phyloP scores from a whole-genome alignment of 75 land plant genomes.

The Sequoiadendron giganteum region DNA sequence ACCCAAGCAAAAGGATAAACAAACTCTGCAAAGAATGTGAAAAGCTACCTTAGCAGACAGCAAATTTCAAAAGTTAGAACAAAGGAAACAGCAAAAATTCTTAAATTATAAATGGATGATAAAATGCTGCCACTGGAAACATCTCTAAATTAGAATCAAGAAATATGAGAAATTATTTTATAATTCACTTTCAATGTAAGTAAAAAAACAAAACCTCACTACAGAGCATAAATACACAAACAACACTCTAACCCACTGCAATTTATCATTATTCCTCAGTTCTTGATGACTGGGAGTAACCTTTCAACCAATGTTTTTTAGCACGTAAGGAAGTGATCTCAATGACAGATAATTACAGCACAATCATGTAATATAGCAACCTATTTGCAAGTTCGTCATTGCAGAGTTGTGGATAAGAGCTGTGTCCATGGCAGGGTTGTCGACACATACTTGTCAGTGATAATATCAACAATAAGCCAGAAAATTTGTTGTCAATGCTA shows the following conservation, averaged over 20 bases:
- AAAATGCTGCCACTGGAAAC: neutral
- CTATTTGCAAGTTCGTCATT: neutral
- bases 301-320: neutral
- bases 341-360: neutral
- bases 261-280: neutral
- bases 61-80: neutral
- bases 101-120: neutral
- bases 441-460: neutral
- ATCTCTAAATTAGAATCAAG: neutral
- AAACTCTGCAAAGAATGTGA: slow-evolving; percentile 60
- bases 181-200: neutral
- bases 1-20: slow-evolving; percentile 82
- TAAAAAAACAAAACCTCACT: neutral
- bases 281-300: neutral
- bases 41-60: neutral
- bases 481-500: neutral
- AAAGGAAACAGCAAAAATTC: neutral
- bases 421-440: neutral
- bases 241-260: neutral
- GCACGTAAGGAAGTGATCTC: neutral
- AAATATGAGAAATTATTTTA: neutral
- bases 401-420: neutral
- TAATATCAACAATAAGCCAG: neutral
- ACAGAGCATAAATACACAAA: neutral
- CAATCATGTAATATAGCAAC: neutral